Evolutionary conservation across 2,329 filamentous ascomycete genomes (phyloP).

Genomic region (Aspergillus sp.): DNA sequence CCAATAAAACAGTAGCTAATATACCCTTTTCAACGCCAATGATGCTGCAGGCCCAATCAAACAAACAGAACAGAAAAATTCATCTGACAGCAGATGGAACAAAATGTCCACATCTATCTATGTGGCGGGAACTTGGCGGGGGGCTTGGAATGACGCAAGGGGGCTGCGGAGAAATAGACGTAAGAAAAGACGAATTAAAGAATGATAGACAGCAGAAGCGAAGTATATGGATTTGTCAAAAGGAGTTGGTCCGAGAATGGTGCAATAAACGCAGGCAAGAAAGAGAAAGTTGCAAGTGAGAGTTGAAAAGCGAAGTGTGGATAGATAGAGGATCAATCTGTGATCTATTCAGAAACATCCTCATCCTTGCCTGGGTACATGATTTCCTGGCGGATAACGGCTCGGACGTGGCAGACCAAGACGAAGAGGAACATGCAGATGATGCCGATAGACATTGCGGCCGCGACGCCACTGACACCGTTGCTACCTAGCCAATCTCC

Average conservation of each 20-base stretch:
- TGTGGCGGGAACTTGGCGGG: background rate
- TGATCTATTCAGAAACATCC: slow-evolving; percentile 43
- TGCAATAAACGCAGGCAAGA: background rate
- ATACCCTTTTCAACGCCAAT: background rate
- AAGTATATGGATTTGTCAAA: background rate
- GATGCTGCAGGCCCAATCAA: background rate
- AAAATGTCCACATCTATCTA: background rate
- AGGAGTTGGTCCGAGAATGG: background rate
- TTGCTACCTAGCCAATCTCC: slow-evolving; percentile 54
- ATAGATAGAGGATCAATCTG: background rate
- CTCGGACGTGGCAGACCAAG: slow-evolving; percentile 50
- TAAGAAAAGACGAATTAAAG: background rate
- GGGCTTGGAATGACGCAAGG: background rate
- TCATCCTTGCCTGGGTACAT: slow-evolving; percentile 63
- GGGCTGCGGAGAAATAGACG: background rate
- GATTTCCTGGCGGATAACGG: slow-evolving; percentile 53
- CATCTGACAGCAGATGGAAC: background rate
- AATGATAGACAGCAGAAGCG: background rate
- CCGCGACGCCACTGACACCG: slow-evolving; percentile 55
- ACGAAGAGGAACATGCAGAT: slow-evolving; percentile 58
- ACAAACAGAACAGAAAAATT: background rate
- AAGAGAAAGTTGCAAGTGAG: background rate
- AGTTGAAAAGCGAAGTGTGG: background rate
- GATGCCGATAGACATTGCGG: slow-evolving; percentile 57
- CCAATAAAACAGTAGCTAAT: background rate